Evolutionary conservation across 2,329 filamentous ascomycete genomes (phyloP).

Genomic region (Penicillium sp.): DNA sequence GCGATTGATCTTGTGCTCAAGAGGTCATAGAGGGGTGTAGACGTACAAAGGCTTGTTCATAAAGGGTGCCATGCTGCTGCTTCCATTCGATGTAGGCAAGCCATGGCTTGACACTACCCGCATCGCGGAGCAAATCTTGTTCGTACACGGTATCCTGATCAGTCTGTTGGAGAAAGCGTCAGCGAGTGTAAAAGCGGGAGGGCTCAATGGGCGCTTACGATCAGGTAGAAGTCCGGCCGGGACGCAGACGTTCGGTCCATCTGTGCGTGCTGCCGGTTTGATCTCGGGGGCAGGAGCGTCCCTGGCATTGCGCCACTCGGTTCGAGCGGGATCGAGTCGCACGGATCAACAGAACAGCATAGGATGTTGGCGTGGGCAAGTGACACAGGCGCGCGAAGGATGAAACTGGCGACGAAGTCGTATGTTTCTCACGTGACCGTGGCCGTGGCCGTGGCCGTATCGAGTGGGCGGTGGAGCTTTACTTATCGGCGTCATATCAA

Average conservation of each 20-base stretch:
- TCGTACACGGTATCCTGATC: constrained; percentile 95
- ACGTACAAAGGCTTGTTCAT: constrained; percentile 76
- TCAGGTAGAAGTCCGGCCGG: constrained; percentile 46
- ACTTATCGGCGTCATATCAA: constrained; percentile 32
- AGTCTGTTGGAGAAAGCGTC: constrained; percentile 53
- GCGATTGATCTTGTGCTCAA: not conserved
- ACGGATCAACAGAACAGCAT: constrained; percentile 29
- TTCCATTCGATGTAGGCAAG: constrained; percentile 92
- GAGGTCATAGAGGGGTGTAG: not conserved
- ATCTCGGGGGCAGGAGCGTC: constrained; percentile 48
- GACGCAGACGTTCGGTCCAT: constrained; percentile 44
- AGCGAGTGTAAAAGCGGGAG: constrained; percentile 25
- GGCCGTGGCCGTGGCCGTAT: not conserved
- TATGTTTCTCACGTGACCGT: constrained; percentile 26
- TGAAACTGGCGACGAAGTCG: constrained; percentile 28
- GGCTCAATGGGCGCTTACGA: constrained; percentile 35
- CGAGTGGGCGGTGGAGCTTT: constrained; percentile 24
- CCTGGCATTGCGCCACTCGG: constrained; percentile 51
- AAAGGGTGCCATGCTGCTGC: constrained; percentile 74
- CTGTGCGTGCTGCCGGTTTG: constrained; percentile 43
- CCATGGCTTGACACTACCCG: constrained; percentile 88
- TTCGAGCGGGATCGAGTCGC: constrained; percentile 36
- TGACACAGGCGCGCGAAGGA: constrained; percentile 26
- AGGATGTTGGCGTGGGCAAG: constrained; percentile 26
- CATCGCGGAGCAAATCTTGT: constrained; percentile 86